A percentile compares a stretch with the other conserved stretches of the same genome.
Conservation (phyloP, 352 stramenopile genomes). For the Bremia lactucae region DNA sequence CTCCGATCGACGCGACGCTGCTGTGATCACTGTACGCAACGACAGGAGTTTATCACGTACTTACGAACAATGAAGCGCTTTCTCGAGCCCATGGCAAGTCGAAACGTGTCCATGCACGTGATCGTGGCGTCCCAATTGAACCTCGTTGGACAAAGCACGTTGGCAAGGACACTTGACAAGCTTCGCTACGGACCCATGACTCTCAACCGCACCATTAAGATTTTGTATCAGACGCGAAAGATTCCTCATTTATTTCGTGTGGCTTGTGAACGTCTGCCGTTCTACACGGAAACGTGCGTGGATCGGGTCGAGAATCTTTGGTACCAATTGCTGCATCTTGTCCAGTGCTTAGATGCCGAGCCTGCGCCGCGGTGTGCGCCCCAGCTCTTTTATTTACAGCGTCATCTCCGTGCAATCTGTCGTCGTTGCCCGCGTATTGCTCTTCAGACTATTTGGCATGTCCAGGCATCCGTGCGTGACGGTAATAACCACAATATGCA, state of each 20-base stretch:
- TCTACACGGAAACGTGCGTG: constrained; percentile 62
- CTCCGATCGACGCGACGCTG: constrained; percentile 26
- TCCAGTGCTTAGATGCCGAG: constrained; percentile 60
- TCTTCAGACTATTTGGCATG: constrained; percentile 73
- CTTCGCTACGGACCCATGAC: constrained; percentile 49
- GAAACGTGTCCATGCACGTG: constrained; percentile 22
- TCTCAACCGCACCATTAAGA: constrained; percentile 69
- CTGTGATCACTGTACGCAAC: constrained; percentile 38
- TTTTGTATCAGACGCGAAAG: constrained; percentile 64
- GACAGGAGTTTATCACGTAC: constrained; percentile 51
- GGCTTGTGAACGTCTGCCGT: constrained; percentile 54
- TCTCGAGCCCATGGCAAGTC: constrained; percentile 22
- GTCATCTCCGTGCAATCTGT: constrained; percentile 62
- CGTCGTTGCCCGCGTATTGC: constrained; percentile 57
- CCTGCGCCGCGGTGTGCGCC: constrained; percentile 25
- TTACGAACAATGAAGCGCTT: constrained; percentile 26
- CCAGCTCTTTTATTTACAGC: constrained; percentile 57
- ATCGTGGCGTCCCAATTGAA: constrained; percentile 14
- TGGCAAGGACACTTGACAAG: constrained; percentile 39
- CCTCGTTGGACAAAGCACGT: constrained; percentile 15
- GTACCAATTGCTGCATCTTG: constrained; percentile 72
- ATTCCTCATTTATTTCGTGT: constrained; percentile 59
- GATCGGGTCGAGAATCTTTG: constrained; percentile 68
- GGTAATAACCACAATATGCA: constrained; percentile 30
- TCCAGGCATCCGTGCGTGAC: constrained; percentile 53